Percentiles rank a stretch among this genome's conserved stretches.
These are phyloP conservation scores for Penicillium sp. DNA, from an alignment of 2,329 filamentous ascomycete species.

Conservation along the genomic window DNA sequence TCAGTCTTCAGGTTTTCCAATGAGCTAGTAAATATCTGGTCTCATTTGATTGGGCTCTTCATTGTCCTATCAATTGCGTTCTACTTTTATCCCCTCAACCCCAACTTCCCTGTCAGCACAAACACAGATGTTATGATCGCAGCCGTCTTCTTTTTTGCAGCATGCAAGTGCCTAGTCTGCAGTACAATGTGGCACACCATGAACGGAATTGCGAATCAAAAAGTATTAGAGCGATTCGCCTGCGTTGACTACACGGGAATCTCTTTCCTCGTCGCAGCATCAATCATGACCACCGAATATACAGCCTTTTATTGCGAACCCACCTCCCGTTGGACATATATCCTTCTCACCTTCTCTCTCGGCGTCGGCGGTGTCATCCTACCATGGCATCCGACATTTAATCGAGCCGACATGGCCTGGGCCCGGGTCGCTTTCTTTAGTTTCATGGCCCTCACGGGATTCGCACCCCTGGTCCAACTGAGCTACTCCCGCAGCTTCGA, in stretches of 20 bases:
- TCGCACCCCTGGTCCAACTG: constrained; percentile 82
- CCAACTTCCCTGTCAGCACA: constrained; percentile 80
- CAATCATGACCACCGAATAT: constrained; percentile 97
- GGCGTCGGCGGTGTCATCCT: constrained; percentile 85
- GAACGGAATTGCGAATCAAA: constrained; percentile 90
- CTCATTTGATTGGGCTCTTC: constrained; percentile 83
- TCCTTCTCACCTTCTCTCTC: constrained; percentile 72
- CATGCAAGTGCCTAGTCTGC: constrained; percentile 91
- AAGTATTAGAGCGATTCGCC: constrained; percentile 87
- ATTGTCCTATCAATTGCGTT: constrained; percentile 85
- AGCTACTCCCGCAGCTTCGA: constrained; percentile 69
- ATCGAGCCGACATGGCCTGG: constrained; percentile 89
- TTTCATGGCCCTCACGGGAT: constrained; percentile 79
- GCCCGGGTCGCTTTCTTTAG: constrained; percentile 88
- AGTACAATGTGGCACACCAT: constrained; percentile 98
- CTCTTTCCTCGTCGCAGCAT: constrained; percentile 83
- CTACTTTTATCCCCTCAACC: constrained; percentile 87
- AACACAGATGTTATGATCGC: constrained; percentile 88
- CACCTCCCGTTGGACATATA: constrained; percentile 78
- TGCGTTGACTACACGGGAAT: constrained; percentile 99
- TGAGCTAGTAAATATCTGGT: constrained; percentile 97
- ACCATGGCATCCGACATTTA: constrained; percentile 95
- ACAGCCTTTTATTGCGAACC: constrained; percentile 99
- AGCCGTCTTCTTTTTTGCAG: constrained; percentile 92
- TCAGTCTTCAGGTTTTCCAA: constrained; percentile 85